Evolutionary conservation across 1,139 yeast genomes (phyloP).

Genomic region (Hanseniaspora gamundiae): DNA sequence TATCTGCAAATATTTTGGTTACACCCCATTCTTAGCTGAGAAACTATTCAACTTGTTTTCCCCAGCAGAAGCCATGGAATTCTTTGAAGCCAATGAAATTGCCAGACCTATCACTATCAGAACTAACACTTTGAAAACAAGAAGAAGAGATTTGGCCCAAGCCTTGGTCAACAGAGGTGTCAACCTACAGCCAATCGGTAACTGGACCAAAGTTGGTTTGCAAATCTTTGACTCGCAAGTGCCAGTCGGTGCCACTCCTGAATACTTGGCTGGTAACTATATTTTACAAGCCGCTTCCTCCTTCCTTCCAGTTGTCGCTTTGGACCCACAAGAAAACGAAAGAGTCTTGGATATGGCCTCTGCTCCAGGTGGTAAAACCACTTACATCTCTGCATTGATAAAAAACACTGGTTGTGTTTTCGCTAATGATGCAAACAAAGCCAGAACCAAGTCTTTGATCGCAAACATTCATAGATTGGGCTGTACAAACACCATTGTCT

Average conservation of each 20-base stretch:
- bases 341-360: constrained; percentile 98
- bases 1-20: constrained; percentile 92
- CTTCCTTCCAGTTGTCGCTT: constrained; percentile 93
- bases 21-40: constrained; percentile 87
- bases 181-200: constrained; percentile 89
- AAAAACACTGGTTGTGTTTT: constrained; percentile 95
- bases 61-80: constrained; percentile 94
- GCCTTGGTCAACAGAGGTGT: constrained; percentile 93
- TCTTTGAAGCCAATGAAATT: constrained; percentile 95
- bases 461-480: constrained; percentile 97
- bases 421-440: constrained; percentile 94
- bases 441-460: constrained; percentile 89
- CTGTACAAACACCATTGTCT: constrained; percentile 90
- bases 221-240: constrained; percentile 97
- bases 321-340: constrained; percentile 92
- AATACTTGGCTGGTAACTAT: constrained; percentile 94
- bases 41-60: constrained; percentile 81
- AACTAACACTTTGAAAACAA: constrained; percentile 86
- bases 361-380: constrained; percentile 99
- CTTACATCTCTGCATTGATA: constrained; percentile 92
- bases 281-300: constrained; percentile 98
- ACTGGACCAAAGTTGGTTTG: constrained; percentile 96
- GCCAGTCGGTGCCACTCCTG: constrained; percentile 99
- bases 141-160: constrained; percentile 94
- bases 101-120: constrained; percentile 94